Conservation (phyloP, 2,329 filamentous ascomycete species). For the Rasamsonia emersonii region DNA sequence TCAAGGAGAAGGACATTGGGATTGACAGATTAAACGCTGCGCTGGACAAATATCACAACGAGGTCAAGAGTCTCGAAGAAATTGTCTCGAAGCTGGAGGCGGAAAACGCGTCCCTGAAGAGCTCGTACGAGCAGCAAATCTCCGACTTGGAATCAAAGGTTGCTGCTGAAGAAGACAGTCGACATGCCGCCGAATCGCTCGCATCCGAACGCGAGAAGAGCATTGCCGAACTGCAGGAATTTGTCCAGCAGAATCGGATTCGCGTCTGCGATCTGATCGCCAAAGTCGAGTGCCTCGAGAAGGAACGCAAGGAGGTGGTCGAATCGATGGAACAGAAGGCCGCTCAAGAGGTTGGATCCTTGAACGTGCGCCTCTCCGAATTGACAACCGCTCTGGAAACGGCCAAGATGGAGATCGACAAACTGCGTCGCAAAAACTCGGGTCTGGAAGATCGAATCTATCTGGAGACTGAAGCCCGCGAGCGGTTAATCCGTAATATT, state of each 20-base stretch:
- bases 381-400: constrained; percentile 32
- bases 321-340: constrained; percentile 16
- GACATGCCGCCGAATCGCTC: constrained; percentile 26
- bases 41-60: constrained; percentile 35
- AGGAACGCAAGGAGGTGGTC: constrained; percentile 18
- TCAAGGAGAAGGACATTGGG: constrained; percentile 31
- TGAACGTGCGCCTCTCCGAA: constrained; percentile 35
- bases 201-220: constrained; percentile 24
- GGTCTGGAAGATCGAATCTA: constrained; percentile 30
- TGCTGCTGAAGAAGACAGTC: constrained; percentile 22
- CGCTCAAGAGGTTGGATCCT: constrained; percentile 23
- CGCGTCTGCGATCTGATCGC: constrained; percentile 25
- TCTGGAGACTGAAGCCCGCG: constrained; percentile 29
- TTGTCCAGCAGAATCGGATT: constrained; percentile 25
- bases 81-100: constrained; percentile 35
- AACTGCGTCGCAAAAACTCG: constrained; percentile 25
- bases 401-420: constrained; percentile 26
- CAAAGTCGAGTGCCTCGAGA: constrained; percentile 25
- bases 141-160: constrained; percentile 27
- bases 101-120: constrained; percentile 23
- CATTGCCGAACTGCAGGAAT: constrained; percentile 30
- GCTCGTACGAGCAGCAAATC: constrained; percentile 21
- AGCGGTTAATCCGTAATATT: constrained; percentile 21
- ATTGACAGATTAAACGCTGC: constrained; percentile 34
- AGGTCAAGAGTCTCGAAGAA: constrained; percentile 34